Conservation (phyloP, 441 rosid species). For the Pelargonium myrrhifolium region DNA sequence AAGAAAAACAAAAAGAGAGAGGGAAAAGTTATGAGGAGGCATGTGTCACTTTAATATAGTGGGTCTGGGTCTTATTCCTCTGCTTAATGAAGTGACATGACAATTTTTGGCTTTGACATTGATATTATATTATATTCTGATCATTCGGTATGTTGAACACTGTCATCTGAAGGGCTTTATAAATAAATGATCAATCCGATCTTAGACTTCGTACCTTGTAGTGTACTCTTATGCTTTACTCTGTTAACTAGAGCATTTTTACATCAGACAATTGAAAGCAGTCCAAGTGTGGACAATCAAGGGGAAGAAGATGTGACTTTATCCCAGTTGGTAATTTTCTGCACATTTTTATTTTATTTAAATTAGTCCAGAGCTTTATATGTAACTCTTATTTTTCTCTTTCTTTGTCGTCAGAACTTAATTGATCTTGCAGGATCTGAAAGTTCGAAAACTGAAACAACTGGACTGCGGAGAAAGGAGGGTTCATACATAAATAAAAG, state of each 20-base stretch:
- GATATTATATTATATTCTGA: neutral
- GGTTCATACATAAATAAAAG: slow-evolving; percentile 99
- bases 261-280: slow-evolving; percentile 91
- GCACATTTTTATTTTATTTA: slow-evolving; percentile 12
- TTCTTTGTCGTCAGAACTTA: slow-evolving; percentile 56
- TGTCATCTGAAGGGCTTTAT: neutral
- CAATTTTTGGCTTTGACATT: neutral
- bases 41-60: neutral
- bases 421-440: slow-evolving; percentile 99
- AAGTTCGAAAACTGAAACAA: slow-evolving; percentile 99
- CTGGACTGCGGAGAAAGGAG: slow-evolving; percentile 93
- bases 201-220: neutral
- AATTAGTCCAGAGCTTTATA: slow-evolving; percentile 7
- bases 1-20: neutral
- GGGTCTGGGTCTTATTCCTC: neutral
- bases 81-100: neutral
- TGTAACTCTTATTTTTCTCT: slow-evolving; percentile 17
- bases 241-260: neutral
- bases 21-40: neutral
- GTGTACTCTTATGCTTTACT: neutral
- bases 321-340: slow-evolving; percentile 77
- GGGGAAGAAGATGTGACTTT: slow-evolving; percentile 96
- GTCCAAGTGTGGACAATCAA: slow-evolving; percentile 54
- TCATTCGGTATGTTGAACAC: neutral
- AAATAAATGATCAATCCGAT: neutral